A percentile compares a stretch with the other conserved stretches of the same genome.
These are phyloP conservation scores for Pleurotus giganteus DNA, from an alignment of 768 basidiomycete species.

Conservation along the genomic window DNA sequence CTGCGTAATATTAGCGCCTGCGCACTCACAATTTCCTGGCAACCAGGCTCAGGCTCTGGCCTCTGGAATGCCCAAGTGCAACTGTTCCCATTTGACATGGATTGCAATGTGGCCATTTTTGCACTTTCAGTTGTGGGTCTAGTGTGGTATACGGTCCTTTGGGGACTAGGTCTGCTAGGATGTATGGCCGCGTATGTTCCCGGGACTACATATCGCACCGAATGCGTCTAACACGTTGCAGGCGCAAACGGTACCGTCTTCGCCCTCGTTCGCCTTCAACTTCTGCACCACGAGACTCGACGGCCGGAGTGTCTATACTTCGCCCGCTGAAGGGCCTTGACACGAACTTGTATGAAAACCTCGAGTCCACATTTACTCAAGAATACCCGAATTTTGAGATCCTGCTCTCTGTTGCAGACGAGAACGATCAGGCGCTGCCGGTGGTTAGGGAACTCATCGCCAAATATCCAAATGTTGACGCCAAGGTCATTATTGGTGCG, in stretches of 20 bases:
- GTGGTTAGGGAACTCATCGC: slow-evolving; percentile 75
- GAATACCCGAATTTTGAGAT: slow-evolving; percentile 93
- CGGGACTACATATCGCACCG: background rate
- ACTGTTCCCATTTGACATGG: background rate
- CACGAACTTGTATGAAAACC: slow-evolving; percentile 92
- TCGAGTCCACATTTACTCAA: slow-evolving; percentile 90
- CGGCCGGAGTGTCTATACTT: slow-evolving; percentile 91
- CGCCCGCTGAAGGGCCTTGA: slow-evolving; percentile 95
- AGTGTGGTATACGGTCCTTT: slow-evolving; percentile 61
- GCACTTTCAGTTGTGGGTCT: slow-evolving; percentile 40
- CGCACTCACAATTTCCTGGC: too few relatives aligned
- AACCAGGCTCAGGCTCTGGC: slow-evolving; percentile 4
- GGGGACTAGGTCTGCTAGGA: slow-evolving; percentile 67
- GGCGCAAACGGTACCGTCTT: slow-evolving; percentile 72
- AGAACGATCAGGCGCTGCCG: slow-evolving; percentile 82
- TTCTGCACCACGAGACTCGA: slow-evolving; percentile 39
- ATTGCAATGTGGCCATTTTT: slow-evolving; percentile 13
- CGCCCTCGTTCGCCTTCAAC: slow-evolving; percentile 62
- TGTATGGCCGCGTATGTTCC: slow-evolving; percentile 64
- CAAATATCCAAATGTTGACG: slow-evolving; percentile 75
- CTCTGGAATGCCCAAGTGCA: background rate
- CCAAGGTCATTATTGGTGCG: slow-evolving; percentile 76
- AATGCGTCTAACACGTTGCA: slow-evolving; percentile 26
- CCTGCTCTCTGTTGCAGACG: slow-evolving; percentile 87
- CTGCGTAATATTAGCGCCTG: too few relatives aligned